These are phyloP conservation scores for Erigeron canadensis DNA, from an alignment of 129 eudicot species.

Conservation along the genomic window DNA sequence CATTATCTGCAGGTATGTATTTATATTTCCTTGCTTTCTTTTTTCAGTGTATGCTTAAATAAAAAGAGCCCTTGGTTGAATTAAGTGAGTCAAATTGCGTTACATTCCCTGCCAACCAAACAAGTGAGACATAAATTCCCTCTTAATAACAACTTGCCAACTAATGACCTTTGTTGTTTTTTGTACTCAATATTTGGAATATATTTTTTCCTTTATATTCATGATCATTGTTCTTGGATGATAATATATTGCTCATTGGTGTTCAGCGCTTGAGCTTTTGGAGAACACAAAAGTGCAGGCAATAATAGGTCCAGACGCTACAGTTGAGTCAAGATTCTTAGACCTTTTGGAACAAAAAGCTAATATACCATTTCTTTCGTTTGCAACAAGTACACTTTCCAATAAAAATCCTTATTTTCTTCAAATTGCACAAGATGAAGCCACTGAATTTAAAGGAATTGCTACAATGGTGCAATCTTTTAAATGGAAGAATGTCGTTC, in stretches of 20 bases:
- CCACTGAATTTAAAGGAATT: constrained; percentile 37
- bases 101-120: no score
- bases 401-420: constrained; percentile 26
- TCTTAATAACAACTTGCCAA: no score
- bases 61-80: no score
- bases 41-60: neutral
- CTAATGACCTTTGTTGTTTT: neutral
- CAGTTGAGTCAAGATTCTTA: constrained; percentile 29
- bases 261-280: constrained; percentile 36
- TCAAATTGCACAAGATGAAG: constrained; percentile 19
- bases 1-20: constrained; percentile 7
- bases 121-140: no score
- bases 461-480: constrained; percentile 33
- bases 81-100: no score
- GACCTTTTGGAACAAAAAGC: constrained; percentile 29
- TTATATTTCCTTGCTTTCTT: neutral
- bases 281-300: constrained; percentile 32
- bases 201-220: neutral
- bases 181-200: neutral
- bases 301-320: constrained; percentile 29
- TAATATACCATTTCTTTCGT: constrained; percentile 37
- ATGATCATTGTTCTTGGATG: neutral
- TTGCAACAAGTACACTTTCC: constrained; percentile 22
- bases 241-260: neutral
- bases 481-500: constrained; percentile 37